These are phyloP conservation scores for Penicillium glabrum DNA, from an alignment of 2,329 filamentous ascomycete species.

Conservation along the genomic window DNA sequence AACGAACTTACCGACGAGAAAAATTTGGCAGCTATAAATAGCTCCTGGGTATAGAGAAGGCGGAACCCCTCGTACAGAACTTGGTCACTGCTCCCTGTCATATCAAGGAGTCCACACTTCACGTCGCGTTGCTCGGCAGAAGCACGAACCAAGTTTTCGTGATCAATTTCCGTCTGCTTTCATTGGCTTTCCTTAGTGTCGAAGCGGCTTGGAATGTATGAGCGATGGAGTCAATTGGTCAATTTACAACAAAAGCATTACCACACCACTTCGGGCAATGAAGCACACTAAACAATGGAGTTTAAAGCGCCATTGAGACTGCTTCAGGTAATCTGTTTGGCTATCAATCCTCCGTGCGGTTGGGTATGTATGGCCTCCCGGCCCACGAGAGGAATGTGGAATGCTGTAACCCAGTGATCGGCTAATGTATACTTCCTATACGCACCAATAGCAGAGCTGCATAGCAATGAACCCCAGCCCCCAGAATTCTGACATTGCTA, in stretches of 20 bases:
- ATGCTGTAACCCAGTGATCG: neutral
- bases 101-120: constrained; percentile 2
- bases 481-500: neutral
- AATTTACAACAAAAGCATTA: neutral
- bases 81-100: constrained; percentile 7
- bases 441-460: neutral
- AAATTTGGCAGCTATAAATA: neutral
- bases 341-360: neutral
- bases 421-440: neutral
- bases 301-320: neutral
- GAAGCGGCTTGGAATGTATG: neutral
- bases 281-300: neutral
- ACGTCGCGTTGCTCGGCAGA: neutral
- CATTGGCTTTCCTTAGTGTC: neutral
- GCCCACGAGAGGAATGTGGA: constrained; percentile 5
- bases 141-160: neutral
- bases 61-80: neutral
- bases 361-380: neutral
- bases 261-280: neutral
- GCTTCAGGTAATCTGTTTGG: neutral
- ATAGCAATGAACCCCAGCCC: neutral
- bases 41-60: neutral
- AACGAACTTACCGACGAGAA: neutral
- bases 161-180: neutral
- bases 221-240: neutral